phyloP scores from a whole-genome alignment of 179 eudicot genomes.

The Spergularia azorica region DNA sequence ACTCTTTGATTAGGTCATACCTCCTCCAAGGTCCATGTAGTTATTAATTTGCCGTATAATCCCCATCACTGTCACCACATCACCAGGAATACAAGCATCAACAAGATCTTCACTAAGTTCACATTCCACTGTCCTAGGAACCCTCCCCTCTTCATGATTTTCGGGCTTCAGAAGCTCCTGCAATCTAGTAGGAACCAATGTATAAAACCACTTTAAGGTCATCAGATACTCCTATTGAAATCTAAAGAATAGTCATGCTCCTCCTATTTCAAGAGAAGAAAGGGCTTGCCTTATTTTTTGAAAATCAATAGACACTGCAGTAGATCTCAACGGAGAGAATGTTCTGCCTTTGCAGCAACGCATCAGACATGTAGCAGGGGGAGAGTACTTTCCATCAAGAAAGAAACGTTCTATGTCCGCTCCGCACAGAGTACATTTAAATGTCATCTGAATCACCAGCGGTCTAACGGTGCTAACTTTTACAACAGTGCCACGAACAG shows the following conservation, averaged over 20 bases:
- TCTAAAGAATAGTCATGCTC: slow-evolving; percentile 3
- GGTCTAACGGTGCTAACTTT: slow-evolving; percentile 96
- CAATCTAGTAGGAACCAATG: slow-evolving; percentile 43
- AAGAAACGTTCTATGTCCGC: slow-evolving; percentile 65
- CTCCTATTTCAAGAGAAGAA: not conserved
- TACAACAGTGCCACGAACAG: slow-evolving; percentile 82
- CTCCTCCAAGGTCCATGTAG: slow-evolving; percentile 99
- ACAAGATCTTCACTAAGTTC: slow-evolving; percentile 94
- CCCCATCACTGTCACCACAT: slow-evolving; percentile 89
- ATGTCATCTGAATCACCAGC: slow-evolving; percentile 77
- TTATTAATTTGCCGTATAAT: slow-evolving; percentile 89
- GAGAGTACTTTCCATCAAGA: slow-evolving; percentile 96
- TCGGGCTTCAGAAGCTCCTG: slow-evolving; percentile 93
- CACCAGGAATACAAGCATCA: slow-evolving; percentile 97
- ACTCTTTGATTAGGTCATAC: slow-evolving; percentile 38
- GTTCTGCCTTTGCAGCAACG: slow-evolving; percentile 80
- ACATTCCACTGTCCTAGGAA: slow-evolving; percentile 96
- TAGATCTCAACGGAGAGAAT: slow-evolving; percentile 72
- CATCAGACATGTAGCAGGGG: slow-evolving; percentile 76
- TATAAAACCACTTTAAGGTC: slow-evolving; percentile 9
- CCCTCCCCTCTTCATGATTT: slow-evolving; percentile 98
- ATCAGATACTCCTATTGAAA: not conserved
- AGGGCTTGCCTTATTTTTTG: slow-evolving; percentile 79
- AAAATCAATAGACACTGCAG: slow-evolving; percentile 77
- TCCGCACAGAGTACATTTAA: slow-evolving; percentile 79